A percentile compares a stretch with the other conserved stretches of the same genome.
These are phyloP conservation scores for Somion occarium DNA, from an alignment of 1,284 basidiomycete genomes.

Conservation along the genomic window DNA sequence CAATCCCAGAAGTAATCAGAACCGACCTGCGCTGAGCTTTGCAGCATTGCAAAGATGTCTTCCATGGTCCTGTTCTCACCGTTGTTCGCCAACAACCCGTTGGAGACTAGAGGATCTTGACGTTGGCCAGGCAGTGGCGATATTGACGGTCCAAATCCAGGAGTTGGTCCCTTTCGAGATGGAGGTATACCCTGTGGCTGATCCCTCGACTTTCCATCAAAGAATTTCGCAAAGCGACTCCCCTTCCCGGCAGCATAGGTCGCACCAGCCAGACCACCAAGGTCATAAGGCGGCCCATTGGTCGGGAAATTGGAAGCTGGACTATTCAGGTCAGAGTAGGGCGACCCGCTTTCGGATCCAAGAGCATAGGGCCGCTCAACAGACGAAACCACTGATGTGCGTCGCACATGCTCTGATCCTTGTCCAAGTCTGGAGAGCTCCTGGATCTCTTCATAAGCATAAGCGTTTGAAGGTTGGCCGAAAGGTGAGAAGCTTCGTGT, in stretches of 20 bases:
- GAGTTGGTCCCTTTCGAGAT: slow-evolving; percentile 36
- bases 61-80: slow-evolving; percentile 60
- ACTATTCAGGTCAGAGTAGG: slow-evolving; percentile 24
- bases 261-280: slow-evolving; percentile 18
- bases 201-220: slow-evolving; percentile 66
- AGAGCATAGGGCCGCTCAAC: slow-evolving; percentile 26
- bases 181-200: slow-evolving; percentile 18
- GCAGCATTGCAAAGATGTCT: slow-evolving; percentile 72
- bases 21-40: slow-evolving; percentile 55
- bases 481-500: slow-evolving; percentile 52
- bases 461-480: slow-evolving; percentile 36
- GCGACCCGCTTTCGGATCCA: slow-evolving; percentile 32
- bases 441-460: slow-evolving; percentile 34
- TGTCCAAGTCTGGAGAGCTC: slow-evolving; percentile 27
- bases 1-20: slow-evolving; percentile 10
- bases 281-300: slow-evolving; percentile 16
- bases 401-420: slow-evolving; percentile 31
- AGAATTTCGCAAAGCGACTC: slow-evolving; percentile 80
- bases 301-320: slow-evolving; percentile 12
- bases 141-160: slow-evolving; percentile 34
- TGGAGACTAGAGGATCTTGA: slow-evolving; percentile 36
- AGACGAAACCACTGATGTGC: slow-evolving; percentile 28
- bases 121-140: slow-evolving; percentile 43
- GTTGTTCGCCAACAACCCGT: slow-evolving; percentile 32
- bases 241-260: slow-evolving; percentile 52